Evolutionary conservation across 352 stramenopile species (phyloP).

Genomic region (Phytophthora hybrid): DNA sequence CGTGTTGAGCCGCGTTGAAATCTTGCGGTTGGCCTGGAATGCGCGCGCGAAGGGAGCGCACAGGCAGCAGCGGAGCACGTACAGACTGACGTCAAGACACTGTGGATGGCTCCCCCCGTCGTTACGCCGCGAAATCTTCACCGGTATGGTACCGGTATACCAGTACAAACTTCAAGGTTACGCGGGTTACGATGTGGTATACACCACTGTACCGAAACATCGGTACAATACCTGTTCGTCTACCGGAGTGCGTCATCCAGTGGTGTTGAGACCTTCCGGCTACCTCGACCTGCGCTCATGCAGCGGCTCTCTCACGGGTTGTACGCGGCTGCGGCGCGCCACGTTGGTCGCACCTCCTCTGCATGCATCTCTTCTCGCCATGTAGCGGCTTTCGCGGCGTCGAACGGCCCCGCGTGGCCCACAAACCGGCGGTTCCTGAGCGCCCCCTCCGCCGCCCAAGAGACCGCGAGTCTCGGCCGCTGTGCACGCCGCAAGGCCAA

Average conservation of each 20-base stretch:
- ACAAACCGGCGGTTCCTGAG: slow-evolving; percentile 22
- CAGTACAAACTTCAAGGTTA: no score
- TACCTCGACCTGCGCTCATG: slow-evolving; percentile 6
- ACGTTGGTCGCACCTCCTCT: not conserved
- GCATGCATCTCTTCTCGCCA: not conserved
- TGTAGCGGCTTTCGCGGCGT: not conserved
- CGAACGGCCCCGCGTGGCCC: not conserved
- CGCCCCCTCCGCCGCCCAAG: not conserved
- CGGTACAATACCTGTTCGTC: no score
- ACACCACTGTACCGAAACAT: not conserved
- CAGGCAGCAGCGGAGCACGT: no score
- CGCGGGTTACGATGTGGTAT: not conserved
- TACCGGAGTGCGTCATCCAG: no score
- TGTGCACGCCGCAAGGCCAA: slow-evolving; percentile 18
- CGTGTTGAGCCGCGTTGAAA: no score
- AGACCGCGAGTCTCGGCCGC: slow-evolving; percentile 23
- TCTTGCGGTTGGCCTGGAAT: no score
- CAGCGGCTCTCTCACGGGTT: slow-evolving; percentile 28
- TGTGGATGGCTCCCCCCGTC: not conserved
- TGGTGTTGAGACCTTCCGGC: not conserved
- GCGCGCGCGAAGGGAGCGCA: no score
- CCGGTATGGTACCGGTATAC: no score
- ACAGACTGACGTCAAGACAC: not conserved
- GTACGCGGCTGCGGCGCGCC: not conserved
- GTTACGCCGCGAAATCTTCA: slow-evolving; percentile 35